Evolutionary conservation across 1,139 yeast genomes (phyloP).

Genomic region (Taiozyma sp.): DNA sequence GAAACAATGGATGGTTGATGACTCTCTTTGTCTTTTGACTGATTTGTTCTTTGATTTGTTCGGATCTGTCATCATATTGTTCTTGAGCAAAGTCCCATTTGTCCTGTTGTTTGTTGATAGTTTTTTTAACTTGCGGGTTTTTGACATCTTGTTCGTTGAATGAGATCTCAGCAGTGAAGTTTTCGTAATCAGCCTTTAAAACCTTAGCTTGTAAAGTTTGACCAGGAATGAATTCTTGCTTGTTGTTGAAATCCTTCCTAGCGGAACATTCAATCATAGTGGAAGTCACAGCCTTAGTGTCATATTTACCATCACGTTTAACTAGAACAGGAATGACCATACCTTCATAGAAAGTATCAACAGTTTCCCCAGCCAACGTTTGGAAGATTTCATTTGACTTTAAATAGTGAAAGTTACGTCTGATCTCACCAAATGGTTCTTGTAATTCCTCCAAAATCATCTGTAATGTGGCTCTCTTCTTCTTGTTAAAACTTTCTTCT

Average conservation of each 20-base stretch:
- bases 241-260: slow-evolving; percentile 41
- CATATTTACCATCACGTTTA: slow-evolving; percentile 42
- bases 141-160: slow-evolving; percentile 60
- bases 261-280: slow-evolving; percentile 74
- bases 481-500: slow-evolving; percentile 68
- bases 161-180: slow-evolving; percentile 70
- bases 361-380: slow-evolving; percentile 84
- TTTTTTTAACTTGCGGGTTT: slow-evolving; percentile 44
- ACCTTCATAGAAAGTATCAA: slow-evolving; percentile 61
- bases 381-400: slow-evolving; percentile 73
- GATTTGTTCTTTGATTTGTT: slow-evolving; percentile 43
- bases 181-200: slow-evolving; percentile 59
- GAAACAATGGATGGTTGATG: slow-evolving; percentile 89
- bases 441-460: slow-evolving; percentile 87
- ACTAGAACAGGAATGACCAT: slow-evolving; percentile 75
- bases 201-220: slow-evolving; percentile 87
- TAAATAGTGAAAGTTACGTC: slow-evolving; percentile 66
- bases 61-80: slow-evolving; percentile 53
- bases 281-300: slow-evolving; percentile 58
- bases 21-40: slow-evolving; percentile 61
- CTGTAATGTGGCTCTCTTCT: slow-evolving; percentile 76
- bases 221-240: slow-evolving; percentile 47
- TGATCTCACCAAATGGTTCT: slow-evolving; percentile 79
- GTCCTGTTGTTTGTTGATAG: slow-evolving; percentile 49
- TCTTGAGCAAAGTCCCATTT: slow-evolving; percentile 88